Base-by-base conservation (phyloP, 225 moss, liverwort and hornwort genomes). In the Bryoerythrophyllum caledonicum region DNA sequence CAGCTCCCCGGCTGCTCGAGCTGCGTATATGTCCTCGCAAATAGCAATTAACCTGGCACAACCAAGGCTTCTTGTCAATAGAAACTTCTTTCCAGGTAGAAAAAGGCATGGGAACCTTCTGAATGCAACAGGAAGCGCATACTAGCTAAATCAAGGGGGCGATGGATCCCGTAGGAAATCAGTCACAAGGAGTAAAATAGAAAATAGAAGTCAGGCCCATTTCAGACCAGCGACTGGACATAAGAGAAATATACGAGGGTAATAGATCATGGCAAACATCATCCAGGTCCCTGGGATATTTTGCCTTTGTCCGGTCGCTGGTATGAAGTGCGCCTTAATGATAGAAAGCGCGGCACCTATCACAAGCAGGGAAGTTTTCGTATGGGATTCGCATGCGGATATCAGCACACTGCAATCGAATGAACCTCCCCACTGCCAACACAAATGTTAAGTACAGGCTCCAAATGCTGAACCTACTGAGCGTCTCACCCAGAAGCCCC, bases 331-430 rank as follows among this genome's bases (percentile, higher is more conserved):
- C 6, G 34, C 34, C 34, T 34, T 3, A 38, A 38, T 1, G 11
- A 26, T 26, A 37, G 7, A 80, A 54, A 78, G 70, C 9, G 80
- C 38, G 40, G 67, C 37, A 91, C 95, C 95, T 94, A 71, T 97
- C 96, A 84, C 96, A 97, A 52, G 90, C 78, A 63, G 85, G 92
- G 67, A 97, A 97, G 57, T 97, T 97, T 70, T 97, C 96, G 62
- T 91, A 97, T 77, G 94, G 96, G 60, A 97, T 97, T 60, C 94
- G 88, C 96, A 97, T 97, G 76, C 96, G 91, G 60, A 93, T 89
- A 71, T 97, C 96, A 46, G 96, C 82, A 65, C 96, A 97, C 78
- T 97, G 96, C 84, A 97, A 75, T 43, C 94, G 90, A 75, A 97
- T 97, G 63, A 97, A 92, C 80, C 96, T 92, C n/a, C 96, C 92